A percentile compares a stretch with the other conserved stretches of the same genome.
Conservation (phyloP, 352 stramenopile species). For the Phytophthora cryptogea region DNA sequence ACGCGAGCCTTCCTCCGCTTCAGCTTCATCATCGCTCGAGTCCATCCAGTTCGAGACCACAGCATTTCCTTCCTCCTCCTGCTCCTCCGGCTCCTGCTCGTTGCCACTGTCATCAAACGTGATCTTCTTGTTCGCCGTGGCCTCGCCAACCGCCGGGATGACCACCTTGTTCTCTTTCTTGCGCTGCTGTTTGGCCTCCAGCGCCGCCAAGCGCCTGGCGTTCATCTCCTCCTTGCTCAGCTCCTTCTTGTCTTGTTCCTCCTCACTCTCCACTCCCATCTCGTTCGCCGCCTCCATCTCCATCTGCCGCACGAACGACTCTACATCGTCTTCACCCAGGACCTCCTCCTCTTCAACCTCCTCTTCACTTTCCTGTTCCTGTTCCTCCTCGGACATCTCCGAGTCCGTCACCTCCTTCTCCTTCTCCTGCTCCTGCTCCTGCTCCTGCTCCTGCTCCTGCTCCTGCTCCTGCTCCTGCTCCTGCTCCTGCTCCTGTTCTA, state of each 20-base stretch:
- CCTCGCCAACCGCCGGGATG: conserved; percentile 31
- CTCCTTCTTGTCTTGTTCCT: conserved; percentile 1
- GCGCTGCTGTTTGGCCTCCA: conserved; percentile 52
- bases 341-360: conserved; percentile 13
- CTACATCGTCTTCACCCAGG: conserved; percentile 36
- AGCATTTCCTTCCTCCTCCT: conserved; percentile 6
- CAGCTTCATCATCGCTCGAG: conserved; percentile 57
- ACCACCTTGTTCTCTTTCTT: conserved; percentile 37
- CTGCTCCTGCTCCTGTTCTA: conserved; percentile 15
- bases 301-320: conserved; percentile 48
- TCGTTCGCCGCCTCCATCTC: conserved; percentile 17
- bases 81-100: conserved; percentile 47
- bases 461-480: conserved; percentile 12
- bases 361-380: neutral
- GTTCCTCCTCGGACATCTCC: no score
- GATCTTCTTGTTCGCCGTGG: conserved; percentile 64
- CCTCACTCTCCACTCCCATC: neutral
- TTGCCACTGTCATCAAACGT: conserved; percentile 77
- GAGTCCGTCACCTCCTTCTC: no score
- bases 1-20: conserved; percentile 22
- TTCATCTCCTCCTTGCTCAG: conserved; percentile 37
- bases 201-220: conserved; percentile 45
- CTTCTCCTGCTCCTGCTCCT: conserved; percentile 15
- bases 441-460: no score
- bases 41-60: conserved; percentile 58